A percentile compares a stretch with the other conserved stretches of the same genome.
Evolutionary conservation across 768 basidiomycete species (phyloP).

Genomic region (Pisolithus sp.): DNA sequence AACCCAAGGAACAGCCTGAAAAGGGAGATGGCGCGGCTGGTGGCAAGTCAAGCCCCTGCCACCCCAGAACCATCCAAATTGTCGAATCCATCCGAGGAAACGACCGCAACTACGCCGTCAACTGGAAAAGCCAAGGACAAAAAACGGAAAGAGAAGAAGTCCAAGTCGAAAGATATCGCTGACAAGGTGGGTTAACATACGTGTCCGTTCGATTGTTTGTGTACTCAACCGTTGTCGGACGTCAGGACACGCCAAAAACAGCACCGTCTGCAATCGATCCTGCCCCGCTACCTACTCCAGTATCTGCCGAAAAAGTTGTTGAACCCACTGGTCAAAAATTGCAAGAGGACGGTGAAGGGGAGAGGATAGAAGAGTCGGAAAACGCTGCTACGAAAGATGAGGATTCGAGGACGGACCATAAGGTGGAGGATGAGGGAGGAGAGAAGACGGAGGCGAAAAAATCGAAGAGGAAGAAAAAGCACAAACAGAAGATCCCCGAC

Average conservation of each 20-base stretch:
- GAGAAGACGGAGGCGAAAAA: constrained; percentile 6
- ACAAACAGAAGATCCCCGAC: too few relatives aligned
- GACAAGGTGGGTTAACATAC: constrained; percentile 12
- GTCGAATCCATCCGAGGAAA: neutral
- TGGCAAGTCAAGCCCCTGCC: neutral
- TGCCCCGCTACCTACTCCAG: neutral
- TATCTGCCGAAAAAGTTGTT: neutral
- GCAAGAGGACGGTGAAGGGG: constrained; percentile 15
- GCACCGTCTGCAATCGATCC: neutral
- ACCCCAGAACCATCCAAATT: neutral
- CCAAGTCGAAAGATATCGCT: constrained; percentile 6
- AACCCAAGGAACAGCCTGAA: neutral
- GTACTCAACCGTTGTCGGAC: too few relatives aligned
- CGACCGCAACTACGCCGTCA: neutral
- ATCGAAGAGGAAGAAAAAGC: constrained; percentile 7
- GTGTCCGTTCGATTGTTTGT: neutral
- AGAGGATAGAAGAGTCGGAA: constrained; percentile 8
- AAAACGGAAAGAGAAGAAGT: constrained; percentile 15
- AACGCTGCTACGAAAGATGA: constrained; percentile 1
- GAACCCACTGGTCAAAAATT: neutral
- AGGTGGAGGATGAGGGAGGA: constrained; percentile 1
- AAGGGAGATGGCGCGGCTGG: constrained; percentile 5
- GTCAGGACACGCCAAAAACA: neutral
- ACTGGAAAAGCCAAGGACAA: constrained; percentile 8
- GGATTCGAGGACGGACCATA: constrained; percentile 4